These are phyloP conservation scores for Arabidopsis thaliana DNA, from an alignment of 345 rosid species.

Conservation along the genomic window TAIR10.1 NC_003076.8:9791001-9791500, in stretches of 20 bases:
- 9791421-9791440: constrained; percentile 78
- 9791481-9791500: background rate
- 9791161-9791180: constrained; percentile 55
- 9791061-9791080: constrained; percentile 79
- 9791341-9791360: constrained; percentile 54
- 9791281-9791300: background rate
- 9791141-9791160: constrained; percentile 94
- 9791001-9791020: constrained; percentile 96
- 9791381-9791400: constrained; percentile 93
- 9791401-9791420: constrained; percentile 84
- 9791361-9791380: constrained; percentile 73
- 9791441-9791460: constrained; percentile 56
- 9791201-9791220: background rate
- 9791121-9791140: constrained; percentile 81
- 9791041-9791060: constrained; percentile 88
- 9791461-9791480: constrained; percentile 41
- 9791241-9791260: background rate
- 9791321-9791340: constrained; percentile 44
- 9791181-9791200: constrained; percentile 8
- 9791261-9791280: background rate
- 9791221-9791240: background rate
- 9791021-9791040: constrained; percentile 80
- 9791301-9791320: too few species aligned
- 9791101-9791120: constrained; percentile 84
- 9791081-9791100: constrained; percentile 93